Conservation (phyloP, 108 stramenopile genomes). For the Parietichytrium sp. region DNA sequence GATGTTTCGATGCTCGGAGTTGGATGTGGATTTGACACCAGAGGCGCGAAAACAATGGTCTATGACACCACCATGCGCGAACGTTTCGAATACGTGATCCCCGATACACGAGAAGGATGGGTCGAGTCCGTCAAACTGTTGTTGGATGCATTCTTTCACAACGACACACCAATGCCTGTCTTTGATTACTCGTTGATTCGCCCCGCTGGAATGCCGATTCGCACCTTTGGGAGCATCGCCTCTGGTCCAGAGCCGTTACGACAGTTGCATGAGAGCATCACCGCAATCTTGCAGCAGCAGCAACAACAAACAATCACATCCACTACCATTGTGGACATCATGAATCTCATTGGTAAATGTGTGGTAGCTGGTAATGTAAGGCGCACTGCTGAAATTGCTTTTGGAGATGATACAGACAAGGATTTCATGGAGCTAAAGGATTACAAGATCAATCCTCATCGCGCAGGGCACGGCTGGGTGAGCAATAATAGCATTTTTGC, state of each 20-base stretch:
- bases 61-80: no score
- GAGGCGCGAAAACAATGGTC: no score
- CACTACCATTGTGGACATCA: conserved; percentile 58
- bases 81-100: conserved; percentile 27
- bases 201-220: conserved; percentile 54
- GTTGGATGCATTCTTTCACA: conserved; percentile 52
- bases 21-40: conserved; percentile 61
- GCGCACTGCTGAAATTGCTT: conserved; percentile 61
- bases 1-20: conserved; percentile 62
- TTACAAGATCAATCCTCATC: conserved; percentile 53
- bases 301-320: conserved; percentile 45
- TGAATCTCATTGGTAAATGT: conserved; percentile 59
- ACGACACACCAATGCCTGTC: not conserved
- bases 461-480: conserved; percentile 55
- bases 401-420: conserved; percentile 43
- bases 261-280: conserved; percentile 44
- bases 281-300: conserved; percentile 22
- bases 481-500: conserved; percentile 57
- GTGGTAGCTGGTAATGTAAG: conserved; percentile 58
- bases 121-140: conserved; percentile 48
- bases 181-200: conserved; percentile 48
- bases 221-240: conserved; percentile 55
- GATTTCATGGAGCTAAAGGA: conserved; percentile 46
- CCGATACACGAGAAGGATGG: conserved; percentile 59
- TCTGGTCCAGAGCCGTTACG: conserved; percentile 46